Base-by-base conservation (phyloP, 306 rosid species). In the Lathyrus aphaca region DNA sequence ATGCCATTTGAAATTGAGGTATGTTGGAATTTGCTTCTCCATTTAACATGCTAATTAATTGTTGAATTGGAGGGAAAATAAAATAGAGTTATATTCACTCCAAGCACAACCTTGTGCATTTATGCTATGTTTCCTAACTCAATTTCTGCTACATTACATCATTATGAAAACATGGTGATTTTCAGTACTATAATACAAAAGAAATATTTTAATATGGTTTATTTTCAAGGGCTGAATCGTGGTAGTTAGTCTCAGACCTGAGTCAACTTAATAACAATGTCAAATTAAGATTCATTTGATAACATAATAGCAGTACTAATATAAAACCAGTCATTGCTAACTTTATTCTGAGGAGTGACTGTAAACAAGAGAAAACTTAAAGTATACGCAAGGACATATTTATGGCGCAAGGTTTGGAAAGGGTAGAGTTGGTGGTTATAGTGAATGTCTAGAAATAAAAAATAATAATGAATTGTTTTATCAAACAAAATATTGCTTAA, bases 1-100 rank as follows among this genome's bases (percentile, higher is more conserved):
- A 89, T 95, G 99, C 96, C 97, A 63, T 95, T 95, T 91, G 90
- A 89, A 78, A 74, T 95, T 6, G 97, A 95, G 99, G 99, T 95
- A 68, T 19, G 84, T 79, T 79, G 60, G 75, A 79, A 25, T 60
- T 72, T 59, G 21, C 57, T 40, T 70, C 64, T 50, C 38, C 54
- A 44, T 23, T 69, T 69, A 69, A 29, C 59, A 39, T 68, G 21
- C 59, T 72, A 10, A 59, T n/a, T n/a, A n/a, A n/a, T 58, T 50
- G n/a, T 23, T 29, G 10, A 32, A 60, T 58, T n/a, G 57, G 50
- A 18, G 21, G 45, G 21, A 72, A 43, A 73, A 55, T 18, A 32
- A 23, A 63, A 39, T 30, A 61, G 57, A 54, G 68, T 68, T 38
- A 61, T 44, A 56, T 55, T 40, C 64, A 35, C 67, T 55, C 58